Base-by-base conservation (phyloP, 1,284 basidiomycete genomes). In the Hortiboletus rubellus region DNA sequence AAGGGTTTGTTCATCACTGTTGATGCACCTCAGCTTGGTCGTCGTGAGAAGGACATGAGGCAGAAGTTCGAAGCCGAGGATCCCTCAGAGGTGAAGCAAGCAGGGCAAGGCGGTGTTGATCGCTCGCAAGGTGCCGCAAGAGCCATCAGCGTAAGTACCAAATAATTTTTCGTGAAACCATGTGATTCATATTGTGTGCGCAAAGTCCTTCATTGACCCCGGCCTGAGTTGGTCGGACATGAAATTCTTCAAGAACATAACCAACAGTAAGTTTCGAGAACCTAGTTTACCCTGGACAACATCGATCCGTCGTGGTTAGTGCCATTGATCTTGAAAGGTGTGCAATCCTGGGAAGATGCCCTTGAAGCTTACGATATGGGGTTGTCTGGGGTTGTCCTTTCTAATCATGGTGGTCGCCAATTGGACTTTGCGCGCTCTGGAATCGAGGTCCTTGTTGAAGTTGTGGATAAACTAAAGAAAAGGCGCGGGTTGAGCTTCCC, bases 321-420 rank as follows among this genome's bases (percentile, higher is more conserved):
- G 91, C 94, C 95, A 15, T 77, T 98, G 57, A 85, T 97, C 58
- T 78, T 98, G 52, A 98, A 98, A 73, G 94, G 95, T 55, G 91
- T 97, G 3, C 94, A 96, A 72, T 87, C 87, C 65, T 96, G 92
- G 92, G 94, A 96, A 83, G 94, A 98, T 70, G 92, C 93, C 0
- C 81, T 98, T 1, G 78, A 87, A 66, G 96, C 96, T 3, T 94
- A 94, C 64, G 94, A 98, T 66, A 75, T 77, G 0, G 91, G 92
- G 7, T 75, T 91, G 44, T 85, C 87, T 4, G 95, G 95, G 9
- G 84, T 96, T 49, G 95, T 97, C 4, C 82, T 94, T 31, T 93
- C 91, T 9, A 97, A 97, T 70, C 94, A 97, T 67, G 94, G 93
- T 34, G 94, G 95, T 40, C 86, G 95, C 8, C 94, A 97, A 73